These are phyloP conservation scores for Lobulomyces angularis DNA, from an alignment of 192 early-diverging fungal genomes.

Conservation along the genomic window DNA sequence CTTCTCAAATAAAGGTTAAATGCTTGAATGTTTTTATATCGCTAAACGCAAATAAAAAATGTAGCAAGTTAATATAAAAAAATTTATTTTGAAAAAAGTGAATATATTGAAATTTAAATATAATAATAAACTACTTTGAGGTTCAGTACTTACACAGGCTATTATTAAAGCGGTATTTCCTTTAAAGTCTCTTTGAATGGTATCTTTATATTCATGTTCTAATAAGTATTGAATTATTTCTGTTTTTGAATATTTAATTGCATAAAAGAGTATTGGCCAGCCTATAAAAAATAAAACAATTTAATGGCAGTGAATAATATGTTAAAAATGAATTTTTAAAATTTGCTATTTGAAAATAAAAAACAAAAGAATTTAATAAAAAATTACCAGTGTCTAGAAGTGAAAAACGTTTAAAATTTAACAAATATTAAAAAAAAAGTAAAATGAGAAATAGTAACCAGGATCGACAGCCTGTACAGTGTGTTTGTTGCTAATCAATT, in stretches of 20 bases:
- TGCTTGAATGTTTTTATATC: too few relatives aligned
- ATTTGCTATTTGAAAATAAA: not conserved
- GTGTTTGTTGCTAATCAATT: constrained; percentile 18
- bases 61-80: too few relatives aligned
- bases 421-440: too few relatives aligned
- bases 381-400: too few relatives aligned
- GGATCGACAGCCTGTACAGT: constrained; percentile 18
- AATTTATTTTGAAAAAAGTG: too few relatives aligned
- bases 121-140: too few relatives aligned
- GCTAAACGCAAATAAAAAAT: too few relatives aligned
- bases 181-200: constrained; percentile 21
- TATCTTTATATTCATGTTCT: constrained; percentile 23
- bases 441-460: constrained; percentile 12
- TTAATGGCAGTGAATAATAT: not conserved
- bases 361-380: not conserved
- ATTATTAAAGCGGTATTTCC: constrained; percentile 32
- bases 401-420: too few relatives aligned
- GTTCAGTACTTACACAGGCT: too few relatives aligned
- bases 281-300: not conserved
- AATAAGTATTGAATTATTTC: constrained; percentile 26
- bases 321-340: not conserved
- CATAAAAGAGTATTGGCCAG: constrained; percentile 39
- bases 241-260: constrained; percentile 32
- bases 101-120: too few relatives aligned
- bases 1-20: constrained; percentile 12